Conservation (phyloP, 2,329 filamentous ascomycete species). For the Coniochaeta sp. region DNA sequence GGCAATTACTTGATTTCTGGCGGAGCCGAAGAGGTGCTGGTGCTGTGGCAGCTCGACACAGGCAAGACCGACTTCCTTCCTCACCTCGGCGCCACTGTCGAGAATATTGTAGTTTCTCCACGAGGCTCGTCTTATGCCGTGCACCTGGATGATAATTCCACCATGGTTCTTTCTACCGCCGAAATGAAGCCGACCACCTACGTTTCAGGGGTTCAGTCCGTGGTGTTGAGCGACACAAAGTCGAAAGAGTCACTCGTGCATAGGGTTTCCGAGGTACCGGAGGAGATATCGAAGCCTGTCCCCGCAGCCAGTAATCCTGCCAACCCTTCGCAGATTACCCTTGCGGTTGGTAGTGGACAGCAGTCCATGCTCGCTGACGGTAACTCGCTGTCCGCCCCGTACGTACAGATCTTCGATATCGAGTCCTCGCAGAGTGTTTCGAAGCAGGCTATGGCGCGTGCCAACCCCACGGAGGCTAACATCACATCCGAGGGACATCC, state of each 20-base stretch:
- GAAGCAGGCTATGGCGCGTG: conserved; percentile 84
- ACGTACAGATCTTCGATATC: conserved; percentile 82
- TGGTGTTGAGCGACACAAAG: conserved; percentile 40
- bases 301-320: conserved; percentile 57
- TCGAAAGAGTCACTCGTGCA: conserved; percentile 46
- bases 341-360: conserved; percentile 59
- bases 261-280: conserved; percentile 38
- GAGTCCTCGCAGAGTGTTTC: conserved; percentile 67
- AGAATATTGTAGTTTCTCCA: conserved; percentile 76
- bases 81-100: conserved; percentile 80
- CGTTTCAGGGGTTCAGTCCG: conserved; percentile 72
- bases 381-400: conserved; percentile 41
- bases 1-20: conserved; percentile 93
- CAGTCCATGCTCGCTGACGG: conserved; percentile 45
- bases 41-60: conserved; percentile 91
- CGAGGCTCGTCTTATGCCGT: conserved; percentile 75
- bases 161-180: conserved; percentile 82
- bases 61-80: conserved; percentile 76
- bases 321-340: conserved; percentile 55
- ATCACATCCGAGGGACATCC: conserved; percentile 62
- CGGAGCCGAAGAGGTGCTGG: conserved; percentile 80
- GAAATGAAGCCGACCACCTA: conserved; percentile 81
- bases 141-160: conserved; percentile 84
- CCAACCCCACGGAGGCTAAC: conserved; percentile 77
- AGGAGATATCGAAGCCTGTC: conserved; percentile 40